These are phyloP conservation scores for Dictyophora rubrovolvata DNA, from an alignment of 768 basidiomycete genomes.

Conservation along the genomic window DNA sequence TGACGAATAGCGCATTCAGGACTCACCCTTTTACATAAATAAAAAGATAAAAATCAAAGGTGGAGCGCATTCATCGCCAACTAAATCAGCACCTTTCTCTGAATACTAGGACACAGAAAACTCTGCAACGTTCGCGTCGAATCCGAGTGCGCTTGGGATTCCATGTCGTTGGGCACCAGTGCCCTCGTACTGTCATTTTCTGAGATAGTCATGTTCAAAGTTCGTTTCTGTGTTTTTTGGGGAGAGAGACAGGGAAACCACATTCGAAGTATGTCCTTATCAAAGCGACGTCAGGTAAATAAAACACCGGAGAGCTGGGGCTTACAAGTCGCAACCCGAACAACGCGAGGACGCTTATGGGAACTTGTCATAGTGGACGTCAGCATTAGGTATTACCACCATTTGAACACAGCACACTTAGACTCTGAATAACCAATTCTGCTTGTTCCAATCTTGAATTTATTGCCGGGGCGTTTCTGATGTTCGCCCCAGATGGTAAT, in stretches of 20 bases:
- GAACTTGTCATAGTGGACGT: not conserved
- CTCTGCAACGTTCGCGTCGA: no score
- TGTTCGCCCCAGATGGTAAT: not conserved
- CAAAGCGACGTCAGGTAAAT: not conserved
- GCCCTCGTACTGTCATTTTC: no score
- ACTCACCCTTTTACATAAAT: no score
- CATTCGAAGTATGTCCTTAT: not conserved
- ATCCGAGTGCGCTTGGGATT: no score
- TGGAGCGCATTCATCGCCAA: no score
- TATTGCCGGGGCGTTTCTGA: not conserved
- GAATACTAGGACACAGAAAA: no score
- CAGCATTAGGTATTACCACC: not conserved
- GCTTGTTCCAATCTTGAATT: not conserved
- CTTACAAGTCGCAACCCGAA: not conserved
- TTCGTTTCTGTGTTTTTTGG: not conserved
- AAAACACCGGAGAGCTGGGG: not conserved
- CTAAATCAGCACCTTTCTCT: no score
- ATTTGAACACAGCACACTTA: not conserved
- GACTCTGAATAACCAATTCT: not conserved
- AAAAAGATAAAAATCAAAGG: no score
- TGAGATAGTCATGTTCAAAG: no score
- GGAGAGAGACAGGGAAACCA: not conserved
- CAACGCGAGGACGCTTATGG: not conserved
- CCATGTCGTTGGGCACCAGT: no score
- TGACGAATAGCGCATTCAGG: no score